A percentile compares a stretch with the other conserved stretches of the same genome.
These are phyloP conservation scores for Hyparrhenia diplandra DNA, from an alignment of 176 grass and related monocot genomes.

Conservation along the genomic window DNA sequence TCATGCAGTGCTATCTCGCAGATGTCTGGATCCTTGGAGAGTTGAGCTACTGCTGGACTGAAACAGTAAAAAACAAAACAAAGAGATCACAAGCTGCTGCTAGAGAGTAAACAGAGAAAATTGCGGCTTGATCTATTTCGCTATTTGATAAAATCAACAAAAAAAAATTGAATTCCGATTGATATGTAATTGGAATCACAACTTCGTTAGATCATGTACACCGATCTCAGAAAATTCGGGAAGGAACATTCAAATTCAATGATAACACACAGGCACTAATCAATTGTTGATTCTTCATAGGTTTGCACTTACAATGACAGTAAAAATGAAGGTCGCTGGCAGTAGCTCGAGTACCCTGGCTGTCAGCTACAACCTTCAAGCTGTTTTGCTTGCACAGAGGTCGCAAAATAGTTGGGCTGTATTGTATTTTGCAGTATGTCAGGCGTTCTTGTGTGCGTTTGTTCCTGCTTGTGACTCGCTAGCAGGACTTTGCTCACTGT, in stretches of 20 bases:
- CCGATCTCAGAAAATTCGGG: no score
- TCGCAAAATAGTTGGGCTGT: no score
- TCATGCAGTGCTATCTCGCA: no score
- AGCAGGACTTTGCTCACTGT: no score
- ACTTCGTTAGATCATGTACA: background rate
- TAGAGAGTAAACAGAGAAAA: background rate
- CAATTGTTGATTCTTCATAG: background rate
- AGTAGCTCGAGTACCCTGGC: background rate
- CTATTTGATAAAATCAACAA: background rate
- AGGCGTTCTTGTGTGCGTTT: no score
- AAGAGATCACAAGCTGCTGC: background rate
- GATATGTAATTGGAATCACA: background rate
- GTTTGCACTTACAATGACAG: background rate
- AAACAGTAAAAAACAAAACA: background rate
- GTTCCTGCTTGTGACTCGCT: no score
- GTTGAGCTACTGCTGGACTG: background rate
- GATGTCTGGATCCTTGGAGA: no score
- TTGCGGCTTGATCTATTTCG: background rate
- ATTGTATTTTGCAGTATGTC: no score
- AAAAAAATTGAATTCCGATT: background rate
- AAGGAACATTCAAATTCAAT: no score
- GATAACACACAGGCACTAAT: background rate
- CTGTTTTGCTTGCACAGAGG: no score
- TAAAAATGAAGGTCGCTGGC: background rate
- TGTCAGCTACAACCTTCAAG: no score